Base-by-base conservation (phyloP, 2,329 filamentous ascomycete species). In the Colletotrichum sp. region DNA sequence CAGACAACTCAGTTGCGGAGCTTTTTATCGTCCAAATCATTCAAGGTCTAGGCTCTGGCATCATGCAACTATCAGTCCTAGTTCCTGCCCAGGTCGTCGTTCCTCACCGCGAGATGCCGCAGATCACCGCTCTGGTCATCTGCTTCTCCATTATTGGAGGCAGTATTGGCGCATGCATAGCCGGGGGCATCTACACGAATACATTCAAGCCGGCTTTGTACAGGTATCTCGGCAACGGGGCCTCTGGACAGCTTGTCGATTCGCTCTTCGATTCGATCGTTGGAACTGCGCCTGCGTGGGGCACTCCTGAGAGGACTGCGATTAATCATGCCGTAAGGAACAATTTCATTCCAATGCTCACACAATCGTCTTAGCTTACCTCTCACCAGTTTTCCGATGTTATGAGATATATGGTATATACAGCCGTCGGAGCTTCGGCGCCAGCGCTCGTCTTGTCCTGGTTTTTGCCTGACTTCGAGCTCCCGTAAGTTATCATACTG, bases 21-120 rank as follows among this genome's bases (percentile, higher is more conserved):
- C 80, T 84, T 27, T 79, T 86, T 76, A 82, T 86, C 22, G 83
- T 85, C 81, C 77, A 82, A 84, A 69, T 80, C 84, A 65, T 84
- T 84, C 78, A 83, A 81, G 69, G 80, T 80, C 19, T 79, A 4
- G 79, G 78, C 2, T 80, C 80, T 22, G 78, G 78, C 6, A 77
- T 81, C 22, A 78, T 79, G 75, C 82, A 85, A 71, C 78, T 85
- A 32, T 83, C 84, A 5, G 80, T 84, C 29, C 78, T 84, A 59
- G 81, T 84, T 1, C 80, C 82, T 15, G 72, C 72, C 7, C 72
- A 75, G 34, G 62, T 75, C n/a, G 68, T 75, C 8, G 79, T 81
- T 11, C 78, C 80, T 11, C 84, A 86, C 75, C 75, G 81, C 34
- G 69, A 83, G 49, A 80, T 84, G 44, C 83, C 85, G 6, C 80